Evolutionary conservation across 306 rosid genomes (phyloP).

Genomic region (Medicago ruthenica): DNA sequence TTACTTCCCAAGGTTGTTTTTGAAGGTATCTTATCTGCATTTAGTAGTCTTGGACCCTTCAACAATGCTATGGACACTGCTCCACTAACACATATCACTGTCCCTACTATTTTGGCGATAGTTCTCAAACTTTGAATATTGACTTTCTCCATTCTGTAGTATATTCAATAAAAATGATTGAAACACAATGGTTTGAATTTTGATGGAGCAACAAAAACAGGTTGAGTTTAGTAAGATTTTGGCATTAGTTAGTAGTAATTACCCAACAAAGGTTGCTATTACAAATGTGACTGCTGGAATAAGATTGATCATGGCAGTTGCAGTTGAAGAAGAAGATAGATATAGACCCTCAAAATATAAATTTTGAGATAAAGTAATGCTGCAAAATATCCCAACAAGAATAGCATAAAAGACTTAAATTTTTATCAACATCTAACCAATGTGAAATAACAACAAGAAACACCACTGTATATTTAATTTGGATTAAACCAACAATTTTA

Average conservation of each 20-base stretch:
- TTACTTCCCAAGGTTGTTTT: conserved; percentile 2
- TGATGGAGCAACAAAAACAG: neutral
- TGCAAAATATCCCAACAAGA: conserved; percentile 15
- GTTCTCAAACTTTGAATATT: conserved; percentile 51
- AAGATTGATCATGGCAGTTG: conserved; percentile 62
- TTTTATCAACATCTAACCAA: too few species aligned
- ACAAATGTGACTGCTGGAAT: conserved; percentile 65
- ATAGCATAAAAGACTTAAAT: neutral
- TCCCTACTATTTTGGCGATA: conserved; percentile 59
- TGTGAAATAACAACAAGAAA: too few species aligned
- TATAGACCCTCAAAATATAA: conserved; percentile 54
- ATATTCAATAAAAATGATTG: neutral
- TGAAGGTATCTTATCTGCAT: conserved; percentile 33
- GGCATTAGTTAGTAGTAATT: neutral
- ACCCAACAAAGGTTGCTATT: conserved; percentile 56
- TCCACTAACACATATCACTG: conserved; percentile 59
- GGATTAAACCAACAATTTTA: too few species aligned
- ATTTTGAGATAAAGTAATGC: conserved; percentile 54
- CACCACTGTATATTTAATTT: too few species aligned
- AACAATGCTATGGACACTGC: conserved; percentile 60
- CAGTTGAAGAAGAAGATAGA: conserved; percentile 53
- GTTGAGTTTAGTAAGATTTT: neutral
- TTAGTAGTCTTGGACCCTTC: conserved; percentile 65
- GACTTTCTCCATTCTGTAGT: conserved; percentile 50
- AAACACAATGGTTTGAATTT: neutral